phyloP scores from a whole-genome alignment of 2,329 filamentous ascomycete species.

The Nemania bipapillata region DNA sequence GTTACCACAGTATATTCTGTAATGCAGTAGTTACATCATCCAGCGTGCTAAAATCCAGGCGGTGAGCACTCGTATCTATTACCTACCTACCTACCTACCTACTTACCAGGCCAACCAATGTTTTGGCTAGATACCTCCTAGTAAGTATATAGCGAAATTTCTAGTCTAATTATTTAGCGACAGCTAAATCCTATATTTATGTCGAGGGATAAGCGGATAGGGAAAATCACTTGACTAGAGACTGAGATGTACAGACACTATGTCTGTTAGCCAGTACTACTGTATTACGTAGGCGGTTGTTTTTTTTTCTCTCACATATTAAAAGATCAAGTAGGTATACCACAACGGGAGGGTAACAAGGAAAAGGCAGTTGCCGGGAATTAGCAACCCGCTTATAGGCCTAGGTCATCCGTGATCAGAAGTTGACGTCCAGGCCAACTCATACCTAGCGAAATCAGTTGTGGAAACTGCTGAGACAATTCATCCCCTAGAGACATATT shows the following conservation, averaged over 20 bases:
- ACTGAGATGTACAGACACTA: too few relatives aligned
- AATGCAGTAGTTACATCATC: conserved; percentile 44
- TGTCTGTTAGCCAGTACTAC: neutral
- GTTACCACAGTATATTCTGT: conserved; percentile 15
- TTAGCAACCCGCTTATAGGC: conserved; percentile 1
- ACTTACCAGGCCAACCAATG: neutral
- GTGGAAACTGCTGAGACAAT: conserved; percentile 34
- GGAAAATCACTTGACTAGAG: neutral
- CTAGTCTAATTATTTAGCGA: neutral
- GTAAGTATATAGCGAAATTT: neutral
- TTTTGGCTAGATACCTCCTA: neutral
- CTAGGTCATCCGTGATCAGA: conserved; percentile 3
- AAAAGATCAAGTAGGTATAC: too few relatives aligned
- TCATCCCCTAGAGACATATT: conserved; percentile 32
- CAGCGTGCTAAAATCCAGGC: conserved; percentile 32
- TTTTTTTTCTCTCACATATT: too few relatives aligned
- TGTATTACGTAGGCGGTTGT: neutral
- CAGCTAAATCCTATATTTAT: neutral
- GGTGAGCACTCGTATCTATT: conserved; percentile 42
- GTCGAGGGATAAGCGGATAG: too few relatives aligned
- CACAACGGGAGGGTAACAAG: conserved; percentile 16
- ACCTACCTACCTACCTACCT: neutral
- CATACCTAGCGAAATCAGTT: conserved; percentile 26
- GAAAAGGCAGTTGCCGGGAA: conserved; percentile 15
- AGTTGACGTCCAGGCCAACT: conserved; percentile 1